phyloP scores from a whole-genome alignment of 1,284 basidiomycete species.

The Microbotryomycetes sp. region DNA sequence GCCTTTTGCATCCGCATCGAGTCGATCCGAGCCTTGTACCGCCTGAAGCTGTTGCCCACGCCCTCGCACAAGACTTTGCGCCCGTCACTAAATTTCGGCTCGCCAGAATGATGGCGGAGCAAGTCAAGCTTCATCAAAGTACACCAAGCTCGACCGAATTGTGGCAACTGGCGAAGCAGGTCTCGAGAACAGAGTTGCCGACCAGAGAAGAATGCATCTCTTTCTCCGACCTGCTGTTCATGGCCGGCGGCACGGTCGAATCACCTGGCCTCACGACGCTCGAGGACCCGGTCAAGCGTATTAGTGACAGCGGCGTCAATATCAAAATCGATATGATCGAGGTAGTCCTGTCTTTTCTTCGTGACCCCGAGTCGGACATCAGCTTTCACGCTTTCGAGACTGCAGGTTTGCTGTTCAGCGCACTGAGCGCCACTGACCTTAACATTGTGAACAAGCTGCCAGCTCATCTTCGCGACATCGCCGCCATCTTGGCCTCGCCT shows the following conservation, averaged over 20 bases:
- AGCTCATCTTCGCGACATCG: not conserved
- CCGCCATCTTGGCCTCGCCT: conserved; percentile 1
- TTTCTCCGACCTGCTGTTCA: conserved; percentile 19
- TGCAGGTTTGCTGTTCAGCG: conserved; percentile 7
- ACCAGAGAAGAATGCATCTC: conserved; percentile 4
- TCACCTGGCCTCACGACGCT: conserved; percentile 4
- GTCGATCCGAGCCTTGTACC: not conserved
- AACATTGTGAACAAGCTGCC: not conserved
- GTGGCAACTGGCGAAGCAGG: conserved; percentile 18
- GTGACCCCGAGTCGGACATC: not conserved
- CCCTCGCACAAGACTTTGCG: conserved; percentile 11
- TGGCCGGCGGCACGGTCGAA: conserved; percentile 3
- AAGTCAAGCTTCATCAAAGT: not conserved
- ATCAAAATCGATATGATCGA: conserved; percentile 13
- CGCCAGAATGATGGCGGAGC: conserved; percentile 1
- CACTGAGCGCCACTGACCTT: not conserved
- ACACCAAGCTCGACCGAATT: not conserved
- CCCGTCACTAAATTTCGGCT: conserved; percentile 17
- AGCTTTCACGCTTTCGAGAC: conserved; percentile 14
- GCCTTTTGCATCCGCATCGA: conserved; percentile 8
- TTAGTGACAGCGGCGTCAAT: conserved; percentile 1
- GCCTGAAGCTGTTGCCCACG: not conserved
- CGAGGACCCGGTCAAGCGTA: not conserved
- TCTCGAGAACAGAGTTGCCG: not conserved
- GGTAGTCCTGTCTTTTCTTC: conserved; percentile 1